These are phyloP conservation scores for Aquanectria penicillioides DNA, from an alignment of 2,329 filamentous ascomycete genomes.

Conservation along the genomic window DNA sequence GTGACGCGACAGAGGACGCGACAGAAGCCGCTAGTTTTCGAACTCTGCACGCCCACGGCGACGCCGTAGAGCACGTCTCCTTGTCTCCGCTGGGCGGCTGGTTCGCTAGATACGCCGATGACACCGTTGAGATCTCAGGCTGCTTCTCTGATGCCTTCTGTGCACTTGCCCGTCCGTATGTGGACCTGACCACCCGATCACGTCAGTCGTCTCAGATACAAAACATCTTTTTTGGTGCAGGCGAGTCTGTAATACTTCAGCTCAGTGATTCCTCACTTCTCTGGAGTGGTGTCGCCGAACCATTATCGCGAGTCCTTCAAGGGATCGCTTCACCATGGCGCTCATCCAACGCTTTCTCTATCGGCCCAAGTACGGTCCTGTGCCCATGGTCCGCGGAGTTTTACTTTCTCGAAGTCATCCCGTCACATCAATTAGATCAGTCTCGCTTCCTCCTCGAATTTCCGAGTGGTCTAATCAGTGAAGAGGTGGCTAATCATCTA, in stretches of 20 bases:
- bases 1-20: not conserved
- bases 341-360: not conserved
- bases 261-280: not conserved
- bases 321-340: not conserved
- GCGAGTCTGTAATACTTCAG: slow-evolving; percentile 1
- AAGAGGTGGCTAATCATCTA: slow-evolving; percentile 4
- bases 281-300: slow-evolving; percentile 1
- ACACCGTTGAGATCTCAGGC: slow-evolving; percentile 11
- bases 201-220: slow-evolving; percentile 2
- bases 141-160: slow-evolving; percentile 18
- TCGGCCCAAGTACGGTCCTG: slow-evolving; percentile 2
- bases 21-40: not conserved
- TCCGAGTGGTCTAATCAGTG: not conserved
- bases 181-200: not conserved
- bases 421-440: not conserved
- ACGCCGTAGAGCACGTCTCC: not conserved
- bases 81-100: slow-evolving; percentile 24
- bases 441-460: not conserved
- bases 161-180: not conserved
- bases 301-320: not conserved
- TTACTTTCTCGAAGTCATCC: slow-evolving; percentile 14
- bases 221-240: slow-evolving; percentile 10
- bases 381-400: slow-evolving; percentile 18
- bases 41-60: not conserved
- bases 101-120: slow-evolving; percentile 20